Evolutionary conservation across 176 grass and related monocot species (phyloP).

Genomic region (Phoenix roebelenii): DNA sequence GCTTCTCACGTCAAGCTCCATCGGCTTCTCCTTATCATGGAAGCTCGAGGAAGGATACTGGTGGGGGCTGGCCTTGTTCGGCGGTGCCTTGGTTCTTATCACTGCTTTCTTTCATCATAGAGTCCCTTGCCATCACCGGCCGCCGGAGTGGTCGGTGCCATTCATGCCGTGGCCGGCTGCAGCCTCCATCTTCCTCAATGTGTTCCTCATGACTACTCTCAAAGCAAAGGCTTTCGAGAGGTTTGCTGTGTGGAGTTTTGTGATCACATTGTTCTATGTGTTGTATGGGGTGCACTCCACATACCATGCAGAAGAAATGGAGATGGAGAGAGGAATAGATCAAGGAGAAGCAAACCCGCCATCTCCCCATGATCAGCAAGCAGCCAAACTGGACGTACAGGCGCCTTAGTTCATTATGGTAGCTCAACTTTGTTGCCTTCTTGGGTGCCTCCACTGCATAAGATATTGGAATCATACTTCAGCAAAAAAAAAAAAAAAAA

Average conservation of each 20-base stretch:
- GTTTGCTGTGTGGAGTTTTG: conserved; percentile 14
- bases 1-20: conserved; percentile 9
- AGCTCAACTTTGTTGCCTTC: too few relatives aligned
- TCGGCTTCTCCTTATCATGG: conserved; percentile 21
- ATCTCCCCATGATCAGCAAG: conserved; percentile 10
- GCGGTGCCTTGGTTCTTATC: neutral
- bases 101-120: conserved; percentile 6
- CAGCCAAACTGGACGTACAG: neutral
- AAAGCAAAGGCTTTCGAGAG: conserved; percentile 8
- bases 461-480: too few relatives aligned
- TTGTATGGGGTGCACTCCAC: conserved; percentile 27
- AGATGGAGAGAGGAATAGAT: neutral
- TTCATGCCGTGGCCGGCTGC: conserved; percentile 25
- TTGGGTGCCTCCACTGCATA: too few relatives aligned
- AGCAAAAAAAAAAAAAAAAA: too few relatives aligned
- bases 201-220: conserved; percentile 21
- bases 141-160: conserved; percentile 18
- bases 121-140: neutral
- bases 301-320: conserved; percentile 14
- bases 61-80: conserved; percentile 15
- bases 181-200: conserved; percentile 22
- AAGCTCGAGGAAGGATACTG: conserved; percentile 8
- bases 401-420: too few relatives aligned
- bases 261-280: conserved; percentile 20
- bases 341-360: neutral